These are phyloP conservation scores for Penicillium simplicissimum DNA, from an alignment of 495 filamentous ascomycete genomes.

Conservation along the genomic window DNA sequence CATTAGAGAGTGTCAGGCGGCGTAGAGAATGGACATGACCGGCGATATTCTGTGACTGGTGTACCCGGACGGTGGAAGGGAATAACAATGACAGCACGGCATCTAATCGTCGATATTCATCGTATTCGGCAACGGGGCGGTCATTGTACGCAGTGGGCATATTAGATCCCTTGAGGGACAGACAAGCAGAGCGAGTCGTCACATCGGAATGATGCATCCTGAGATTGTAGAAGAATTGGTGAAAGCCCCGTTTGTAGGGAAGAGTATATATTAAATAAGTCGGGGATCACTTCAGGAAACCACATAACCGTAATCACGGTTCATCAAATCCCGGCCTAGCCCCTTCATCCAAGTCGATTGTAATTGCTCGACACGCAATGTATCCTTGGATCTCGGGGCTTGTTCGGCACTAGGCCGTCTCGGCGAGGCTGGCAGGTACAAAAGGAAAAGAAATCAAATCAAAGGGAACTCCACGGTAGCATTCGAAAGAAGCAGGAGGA, in stretches of 20 bases:
- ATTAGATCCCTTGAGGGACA: conserved; percentile 12
- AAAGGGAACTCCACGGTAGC: conserved; percentile 9
- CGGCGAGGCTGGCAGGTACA: neutral
- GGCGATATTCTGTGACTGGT: conserved; percentile 43
- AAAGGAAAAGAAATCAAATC: conserved; percentile 6
- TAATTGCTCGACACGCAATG: neutral
- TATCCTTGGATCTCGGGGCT: neutral
- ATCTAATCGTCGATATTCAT: conserved; percentile 37
- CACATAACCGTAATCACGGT: neutral
- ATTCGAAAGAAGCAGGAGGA: conserved; percentile 5
- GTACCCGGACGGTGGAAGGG: conserved; percentile 42
- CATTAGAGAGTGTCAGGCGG: conserved; percentile 55
- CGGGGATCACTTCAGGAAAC: neutral
- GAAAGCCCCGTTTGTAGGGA: neutral
- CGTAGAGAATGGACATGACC: conserved; percentile 56
- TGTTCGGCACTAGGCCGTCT: neutral
- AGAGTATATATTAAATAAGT: neutral
- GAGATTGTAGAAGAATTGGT: conserved; percentile 5
- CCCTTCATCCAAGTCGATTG: conserved; percentile 6
- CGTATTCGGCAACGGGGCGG: conserved; percentile 18
- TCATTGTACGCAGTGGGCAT: conserved; percentile 17
- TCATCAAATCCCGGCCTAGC: conserved; percentile 4
- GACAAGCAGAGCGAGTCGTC: conserved; percentile 12
- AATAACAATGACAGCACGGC: conserved; percentile 43
- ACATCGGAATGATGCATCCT: conserved; percentile 19